Conservation (phyloP, 192 early-diverging fungal genomes). For the Coemansia javaensis region DNA sequence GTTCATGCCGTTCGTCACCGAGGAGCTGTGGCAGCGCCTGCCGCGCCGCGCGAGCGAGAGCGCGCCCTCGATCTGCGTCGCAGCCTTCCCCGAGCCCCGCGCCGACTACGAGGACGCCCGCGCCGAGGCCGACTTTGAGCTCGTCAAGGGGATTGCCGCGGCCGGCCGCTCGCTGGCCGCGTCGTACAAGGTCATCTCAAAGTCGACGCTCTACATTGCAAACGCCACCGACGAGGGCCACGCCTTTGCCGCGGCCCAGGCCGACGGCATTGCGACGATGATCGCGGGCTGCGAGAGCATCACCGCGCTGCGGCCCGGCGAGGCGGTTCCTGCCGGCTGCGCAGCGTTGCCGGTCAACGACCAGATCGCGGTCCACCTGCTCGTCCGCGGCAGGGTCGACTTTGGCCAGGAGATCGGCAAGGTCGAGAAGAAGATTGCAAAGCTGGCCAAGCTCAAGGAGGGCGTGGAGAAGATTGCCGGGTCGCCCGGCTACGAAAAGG, state of each 20-base stretch:
- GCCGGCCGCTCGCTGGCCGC: conserved; percentile 72
- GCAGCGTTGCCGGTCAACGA: conserved; percentile 66
- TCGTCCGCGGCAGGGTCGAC: conserved; percentile 76
- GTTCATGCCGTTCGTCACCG: conserved; percentile 98
- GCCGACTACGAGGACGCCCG: conserved; percentile 55
- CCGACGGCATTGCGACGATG: conserved; percentile 62
- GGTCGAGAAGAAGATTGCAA: conserved; percentile 69
- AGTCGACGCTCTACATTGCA: conserved; percentile 58
- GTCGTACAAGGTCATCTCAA: conserved; percentile 64
- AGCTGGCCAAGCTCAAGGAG: conserved; percentile 58
- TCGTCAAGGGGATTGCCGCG: conserved; percentile 70
- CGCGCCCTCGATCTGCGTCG: conserved; percentile 65
- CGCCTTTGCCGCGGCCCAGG: conserved; percentile 56
- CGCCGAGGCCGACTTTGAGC: conserved; percentile 76
- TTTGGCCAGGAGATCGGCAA: conserved; percentile 80
- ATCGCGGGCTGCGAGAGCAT: conserved; percentile 70
- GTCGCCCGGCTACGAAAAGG: conserved; percentile 63
- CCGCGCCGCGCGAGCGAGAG: conserved; percentile 65
- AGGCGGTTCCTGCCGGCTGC: conserved; percentile 72
- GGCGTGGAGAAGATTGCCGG: conserved; percentile 59
- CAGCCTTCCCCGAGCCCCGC: conserved; percentile 45
- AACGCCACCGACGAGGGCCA: conserved; percentile 39
- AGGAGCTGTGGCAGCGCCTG: conserved; percentile 96
- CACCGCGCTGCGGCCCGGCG: conserved; percentile 52
- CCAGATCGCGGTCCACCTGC: conserved; percentile 65